Percentiles rank a stretch among this genome's conserved stretches.
These are phyloP conservation scores for Primulina tabacum DNA, from an alignment of 257 asterid genomes.

Conservation along the genomic window DNA sequence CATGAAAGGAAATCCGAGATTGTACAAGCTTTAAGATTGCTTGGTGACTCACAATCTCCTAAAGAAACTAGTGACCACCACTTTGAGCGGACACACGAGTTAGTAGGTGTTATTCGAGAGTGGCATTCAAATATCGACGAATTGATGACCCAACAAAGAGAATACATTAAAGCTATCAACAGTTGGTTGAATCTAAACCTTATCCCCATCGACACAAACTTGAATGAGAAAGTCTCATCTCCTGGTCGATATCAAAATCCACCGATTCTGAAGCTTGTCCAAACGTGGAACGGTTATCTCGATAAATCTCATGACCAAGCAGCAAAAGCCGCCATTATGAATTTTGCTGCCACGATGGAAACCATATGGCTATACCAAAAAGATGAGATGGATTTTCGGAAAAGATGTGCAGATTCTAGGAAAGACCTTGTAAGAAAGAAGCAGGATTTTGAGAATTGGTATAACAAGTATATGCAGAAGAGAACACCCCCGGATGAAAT, in stretches of 20 bases:
- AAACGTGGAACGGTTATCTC: slow-evolving; percentile 68
- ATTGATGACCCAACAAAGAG: slow-evolving; percentile 64
- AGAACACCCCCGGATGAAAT: slow-evolving; percentile 59
- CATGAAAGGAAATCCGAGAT: slow-evolving; percentile 64
- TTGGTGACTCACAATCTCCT: slow-evolving; percentile 69
- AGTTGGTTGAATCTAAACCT: slow-evolving; percentile 78
- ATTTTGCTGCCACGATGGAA: slow-evolving; percentile 65
- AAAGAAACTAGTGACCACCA: slow-evolving; percentile 87
- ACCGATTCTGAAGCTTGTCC: slow-evolving; percentile 58
- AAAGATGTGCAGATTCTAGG: slow-evolving; percentile 61
- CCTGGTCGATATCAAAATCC: slow-evolving; percentile 71
- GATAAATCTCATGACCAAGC: slow-evolving; percentile 81
- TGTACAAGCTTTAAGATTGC: slow-evolving; percentile 48
- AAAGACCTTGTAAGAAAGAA: slow-evolving; percentile 61
- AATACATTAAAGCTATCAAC: slow-evolving; percentile 64
- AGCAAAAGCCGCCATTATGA: slow-evolving; percentile 60
- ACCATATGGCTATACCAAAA: slow-evolving; percentile 65
- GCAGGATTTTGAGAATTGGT: slow-evolving; percentile 75
- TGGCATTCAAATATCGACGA: slow-evolving; percentile 70
- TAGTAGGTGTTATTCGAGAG: slow-evolving; percentile 73
- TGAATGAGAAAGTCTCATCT: slow-evolving; percentile 74
- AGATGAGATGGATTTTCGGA: slow-evolving; percentile 75
- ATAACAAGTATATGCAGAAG: slow-evolving; percentile 59
- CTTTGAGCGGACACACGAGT: slow-evolving; percentile 73
- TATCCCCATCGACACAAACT: slow-evolving; percentile 76